These are phyloP conservation scores for Metarhizium brunneum DNA, from an alignment of 2,329 filamentous ascomycete species.

Conservation along the genomic window DNA sequence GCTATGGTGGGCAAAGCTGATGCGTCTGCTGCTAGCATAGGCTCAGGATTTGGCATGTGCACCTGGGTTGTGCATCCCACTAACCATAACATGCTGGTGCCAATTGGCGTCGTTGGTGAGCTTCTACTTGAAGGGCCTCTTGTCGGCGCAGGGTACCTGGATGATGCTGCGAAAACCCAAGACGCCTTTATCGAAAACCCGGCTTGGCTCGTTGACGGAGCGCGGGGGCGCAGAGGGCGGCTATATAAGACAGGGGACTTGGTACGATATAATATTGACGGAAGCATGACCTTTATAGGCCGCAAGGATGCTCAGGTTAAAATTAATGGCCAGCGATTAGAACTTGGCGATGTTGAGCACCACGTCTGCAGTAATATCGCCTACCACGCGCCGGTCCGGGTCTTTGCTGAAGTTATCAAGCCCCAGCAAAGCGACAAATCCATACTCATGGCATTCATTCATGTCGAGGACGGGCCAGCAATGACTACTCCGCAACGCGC, in stretches of 20 bases:
- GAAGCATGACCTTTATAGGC: conserved; percentile 32
- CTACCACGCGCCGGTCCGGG: background rate
- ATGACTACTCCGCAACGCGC: too few species aligned
- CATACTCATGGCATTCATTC: conserved; percentile 1
- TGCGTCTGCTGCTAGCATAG: conserved; percentile 1
- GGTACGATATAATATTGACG: conserved; percentile 25
- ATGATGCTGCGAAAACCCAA: conserved; percentile 33
- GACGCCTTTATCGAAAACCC: conserved; percentile 33
- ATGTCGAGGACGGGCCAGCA: background rate
- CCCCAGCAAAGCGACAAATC: background rate
- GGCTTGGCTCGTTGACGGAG: conserved; percentile 13
- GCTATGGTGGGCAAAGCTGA: background rate
- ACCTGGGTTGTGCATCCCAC: conserved; percentile 4
- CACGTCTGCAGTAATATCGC: background rate
- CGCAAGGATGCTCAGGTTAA: conserved; percentile 47
- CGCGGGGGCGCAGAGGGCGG: conserved; percentile 8
- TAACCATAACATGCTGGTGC: conserved; percentile 12
- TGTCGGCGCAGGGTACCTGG: conserved; percentile 39
- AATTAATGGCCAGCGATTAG: conserved; percentile 43
- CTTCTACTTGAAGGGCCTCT: conserved; percentile 31
- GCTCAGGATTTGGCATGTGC: conserved; percentile 1
- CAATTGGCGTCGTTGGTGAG: conserved; percentile 25
- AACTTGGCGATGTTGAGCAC: conserved; percentile 22
- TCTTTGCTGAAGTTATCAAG: conserved; percentile 1
- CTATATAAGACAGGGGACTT: conserved; percentile 40